Conservation (phyloP, 495 filamentous ascomycete genomes). For the Penicillium nucicola region DNA sequence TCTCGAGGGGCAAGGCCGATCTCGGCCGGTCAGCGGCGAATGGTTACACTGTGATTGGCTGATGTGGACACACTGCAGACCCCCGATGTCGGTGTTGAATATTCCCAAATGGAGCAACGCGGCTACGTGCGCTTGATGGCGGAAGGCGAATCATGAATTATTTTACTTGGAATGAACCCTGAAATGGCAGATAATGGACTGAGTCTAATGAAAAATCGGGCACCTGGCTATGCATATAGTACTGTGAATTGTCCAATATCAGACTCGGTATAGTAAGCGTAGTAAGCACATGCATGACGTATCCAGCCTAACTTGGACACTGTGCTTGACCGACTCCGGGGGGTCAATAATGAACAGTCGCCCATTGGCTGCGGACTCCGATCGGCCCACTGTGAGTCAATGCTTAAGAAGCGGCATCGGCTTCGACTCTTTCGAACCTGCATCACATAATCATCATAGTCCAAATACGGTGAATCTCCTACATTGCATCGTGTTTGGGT, state of each 20-base stretch:
- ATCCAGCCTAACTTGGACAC: neutral
- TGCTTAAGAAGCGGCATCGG: too few species aligned
- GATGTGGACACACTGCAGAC: neutral
- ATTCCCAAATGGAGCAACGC: constrained; percentile 11
- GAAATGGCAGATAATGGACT: too few species aligned
- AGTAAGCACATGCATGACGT: constrained; percentile 14
- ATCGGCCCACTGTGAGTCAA: constrained; percentile 7
- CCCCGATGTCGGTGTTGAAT: constrained; percentile 19
- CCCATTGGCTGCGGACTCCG: constrained; percentile 16
- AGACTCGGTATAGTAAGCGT: too few species aligned
- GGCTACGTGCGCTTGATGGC: constrained; percentile 24
- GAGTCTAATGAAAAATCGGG: too few species aligned
- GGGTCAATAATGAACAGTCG: constrained; percentile 7
- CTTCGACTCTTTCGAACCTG: too few species aligned
- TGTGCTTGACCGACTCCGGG: constrained; percentile 7
- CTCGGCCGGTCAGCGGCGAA: constrained; percentile 43
- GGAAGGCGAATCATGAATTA: constrained; percentile 1
- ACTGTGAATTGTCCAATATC: too few species aligned
- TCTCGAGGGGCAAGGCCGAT: constrained; percentile 40
- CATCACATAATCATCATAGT: too few species aligned
- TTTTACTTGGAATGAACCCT: constrained; percentile 4
- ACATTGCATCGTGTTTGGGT: too few species aligned
- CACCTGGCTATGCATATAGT: too few species aligned
- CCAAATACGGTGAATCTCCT: too few species aligned
- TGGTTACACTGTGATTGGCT: constrained; percentile 27